phyloP scores from a whole-genome alignment of 345 rosid species.

The Laguncularia racemosa region DNA sequence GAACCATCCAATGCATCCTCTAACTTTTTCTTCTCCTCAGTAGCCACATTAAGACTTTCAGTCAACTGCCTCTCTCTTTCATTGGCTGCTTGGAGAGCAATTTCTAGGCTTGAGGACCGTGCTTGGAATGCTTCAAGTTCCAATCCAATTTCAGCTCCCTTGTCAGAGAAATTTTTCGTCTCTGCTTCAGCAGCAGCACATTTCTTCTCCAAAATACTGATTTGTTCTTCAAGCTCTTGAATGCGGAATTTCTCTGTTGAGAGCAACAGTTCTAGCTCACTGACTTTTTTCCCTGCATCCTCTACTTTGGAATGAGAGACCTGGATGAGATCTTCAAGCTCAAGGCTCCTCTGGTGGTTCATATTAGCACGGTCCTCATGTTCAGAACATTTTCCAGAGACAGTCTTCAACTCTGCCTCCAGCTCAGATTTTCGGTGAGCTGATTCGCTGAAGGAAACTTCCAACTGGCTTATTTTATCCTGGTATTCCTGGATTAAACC shows the following conservation, averaged over 20 bases:
- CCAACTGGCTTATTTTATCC: constrained; percentile 43
- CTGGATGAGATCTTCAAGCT: constrained; percentile 60
- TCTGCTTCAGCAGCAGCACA: constrained; percentile 56
- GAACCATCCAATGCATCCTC: constrained; percentile 49
- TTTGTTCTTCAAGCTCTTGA: constrained; percentile 88
- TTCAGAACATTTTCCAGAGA: constrained; percentile 46
- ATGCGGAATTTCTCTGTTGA: constrained; percentile 85
- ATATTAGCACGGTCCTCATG: constrained; percentile 59
- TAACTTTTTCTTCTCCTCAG: constrained; percentile 59
- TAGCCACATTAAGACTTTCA: constrained; percentile 40
- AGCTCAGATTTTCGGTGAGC: constrained; percentile 40
- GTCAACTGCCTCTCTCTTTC: constrained; percentile 60
- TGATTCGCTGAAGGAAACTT: constrained; percentile 47
- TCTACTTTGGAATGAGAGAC: constrained; percentile 60
- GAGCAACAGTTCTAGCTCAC: constrained; percentile 80
- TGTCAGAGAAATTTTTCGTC: constrained; percentile 36
- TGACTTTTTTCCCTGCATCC: constrained; percentile 59
- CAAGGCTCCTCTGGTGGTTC: constrained; percentile 58
- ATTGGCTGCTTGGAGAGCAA: constrained; percentile 47
- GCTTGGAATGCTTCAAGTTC: constrained; percentile 69
- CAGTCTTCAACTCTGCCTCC: constrained; percentile 48
- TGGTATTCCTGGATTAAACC: constrained; percentile 39
- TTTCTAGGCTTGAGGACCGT: constrained; percentile 65
- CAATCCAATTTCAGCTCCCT: constrained; percentile 55
- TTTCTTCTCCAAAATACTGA: constrained; percentile 59